A percentile compares a stretch with the other conserved stretches of the same genome.
These are phyloP conservation scores for Fusarium caatingaense DNA, from an alignment of 2,329 filamentous ascomycete genomes.

Conservation along the genomic window DNA sequence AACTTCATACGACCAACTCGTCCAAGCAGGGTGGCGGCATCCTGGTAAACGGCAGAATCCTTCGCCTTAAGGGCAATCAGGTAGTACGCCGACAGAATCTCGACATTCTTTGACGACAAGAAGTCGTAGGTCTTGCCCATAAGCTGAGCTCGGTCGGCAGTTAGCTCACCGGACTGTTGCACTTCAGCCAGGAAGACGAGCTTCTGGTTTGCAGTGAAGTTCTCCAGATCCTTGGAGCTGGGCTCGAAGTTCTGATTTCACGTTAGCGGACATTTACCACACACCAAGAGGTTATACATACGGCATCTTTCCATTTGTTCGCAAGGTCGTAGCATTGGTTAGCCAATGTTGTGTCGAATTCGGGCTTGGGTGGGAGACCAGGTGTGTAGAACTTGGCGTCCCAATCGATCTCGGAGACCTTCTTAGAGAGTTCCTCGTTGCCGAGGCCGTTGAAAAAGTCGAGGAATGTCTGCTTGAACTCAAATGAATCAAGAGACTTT, in stretches of 20 bases:
- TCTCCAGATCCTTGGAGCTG: slow-evolving; percentile 72
- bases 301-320: slow-evolving; percentile 78
- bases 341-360: slow-evolving; percentile 89
- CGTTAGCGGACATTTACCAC: slow-evolving; percentile 43
- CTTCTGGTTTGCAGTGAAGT: slow-evolving; percentile 86
- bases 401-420: slow-evolving; percentile 85
- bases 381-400: slow-evolving; percentile 89
- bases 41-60: slow-evolving; percentile 75
- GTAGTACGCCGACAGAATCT: slow-evolving; percentile 85
- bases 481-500: slow-evolving; percentile 91
- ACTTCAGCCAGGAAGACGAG: slow-evolving; percentile 90
- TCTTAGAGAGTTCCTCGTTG: slow-evolving; percentile 72
- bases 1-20: slow-evolving; percentile 97
- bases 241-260: slow-evolving; percentile 69
- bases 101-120: slow-evolving; percentile 81
- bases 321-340: slow-evolving; percentile 87
- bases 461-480: slow-evolving; percentile 90
- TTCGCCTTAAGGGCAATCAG: slow-evolving; percentile 80
- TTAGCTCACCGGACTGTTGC: slow-evolving; percentile 72
- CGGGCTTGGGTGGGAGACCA: slow-evolving; percentile 88
- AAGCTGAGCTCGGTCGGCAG: slow-evolving; percentile 71
- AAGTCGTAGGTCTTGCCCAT: slow-evolving; percentile 83
- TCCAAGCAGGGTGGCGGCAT: slow-evolving; percentile 79
- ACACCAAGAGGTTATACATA: slow-evolving; percentile 50
- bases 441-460: slow-evolving; percentile 79